Conservation (phyloP, 148 eudicot genomes). For the Rhododendron vialii region DNA sequence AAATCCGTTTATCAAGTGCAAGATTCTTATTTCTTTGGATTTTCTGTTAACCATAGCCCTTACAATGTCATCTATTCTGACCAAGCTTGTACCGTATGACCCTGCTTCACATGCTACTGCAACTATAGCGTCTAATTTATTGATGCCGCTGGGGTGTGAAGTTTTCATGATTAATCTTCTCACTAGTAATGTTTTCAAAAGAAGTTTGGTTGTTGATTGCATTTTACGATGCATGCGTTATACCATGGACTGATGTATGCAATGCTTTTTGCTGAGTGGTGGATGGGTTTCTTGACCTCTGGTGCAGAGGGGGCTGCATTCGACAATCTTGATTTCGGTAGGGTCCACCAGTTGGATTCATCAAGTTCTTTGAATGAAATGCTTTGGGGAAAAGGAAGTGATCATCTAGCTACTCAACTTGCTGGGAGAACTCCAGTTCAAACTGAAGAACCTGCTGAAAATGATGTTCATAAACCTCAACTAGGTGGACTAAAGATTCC, state of each 20-base stretch:
- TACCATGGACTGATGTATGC: not conserved
- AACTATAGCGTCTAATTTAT: not conserved
- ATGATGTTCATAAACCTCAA: slow-evolving; percentile 4
- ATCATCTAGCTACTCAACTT: slow-evolving; percentile 6
- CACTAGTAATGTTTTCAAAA: not conserved
- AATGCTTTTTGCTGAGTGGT: not conserved
- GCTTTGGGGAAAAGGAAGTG: not conserved
- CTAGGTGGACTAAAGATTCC: slow-evolving; percentile 24
- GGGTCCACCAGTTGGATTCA: not conserved
- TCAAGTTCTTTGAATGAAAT: not conserved
- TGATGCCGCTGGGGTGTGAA: not conserved
- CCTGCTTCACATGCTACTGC: not conserved
- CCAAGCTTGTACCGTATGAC: not conserved
- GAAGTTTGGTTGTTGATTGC: not conserved
- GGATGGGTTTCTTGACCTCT: not conserved
- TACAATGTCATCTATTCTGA: not conserved
- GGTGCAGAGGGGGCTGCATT: not conserved
- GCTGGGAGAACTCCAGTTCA: slow-evolving; percentile 5
- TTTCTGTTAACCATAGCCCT: not conserved
- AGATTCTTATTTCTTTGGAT: not conserved
- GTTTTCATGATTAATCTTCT: not conserved
- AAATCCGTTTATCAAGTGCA: not conserved
- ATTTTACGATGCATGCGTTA: not conserved
- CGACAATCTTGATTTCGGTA: not conserved
- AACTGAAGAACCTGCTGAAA: slow-evolving; percentile 17